Conservation (phyloP, 805 yeast genomes). For the Barnettozyma vustinii region DNA sequence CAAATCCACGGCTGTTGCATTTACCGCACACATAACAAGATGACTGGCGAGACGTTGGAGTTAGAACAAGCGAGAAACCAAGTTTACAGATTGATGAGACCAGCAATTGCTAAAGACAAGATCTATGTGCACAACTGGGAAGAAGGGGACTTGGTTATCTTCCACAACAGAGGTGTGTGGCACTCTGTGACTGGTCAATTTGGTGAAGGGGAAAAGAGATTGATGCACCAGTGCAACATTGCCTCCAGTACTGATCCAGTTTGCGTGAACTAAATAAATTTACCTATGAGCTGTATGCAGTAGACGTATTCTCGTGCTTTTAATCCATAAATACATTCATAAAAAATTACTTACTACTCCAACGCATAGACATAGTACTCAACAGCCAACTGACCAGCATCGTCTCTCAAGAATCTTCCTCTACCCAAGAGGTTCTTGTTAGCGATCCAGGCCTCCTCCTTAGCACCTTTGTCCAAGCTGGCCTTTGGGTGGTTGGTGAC, state of each 20-base stretch:
- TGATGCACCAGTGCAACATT: constrained; percentile 93
- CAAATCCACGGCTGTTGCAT: constrained; percentile 90
- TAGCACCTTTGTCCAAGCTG: constrained; percentile 36
- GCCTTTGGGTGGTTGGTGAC: constrained; percentile 44
- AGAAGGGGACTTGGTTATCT: constrained; percentile 79
- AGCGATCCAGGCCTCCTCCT: constrained; percentile 46
- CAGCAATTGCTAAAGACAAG: constrained; percentile 68
- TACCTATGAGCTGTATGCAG: background rate
- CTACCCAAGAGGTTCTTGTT: constrained; percentile 47
- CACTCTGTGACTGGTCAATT: constrained; percentile 91
- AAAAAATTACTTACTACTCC: constrained; percentile 10
- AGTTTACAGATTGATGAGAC: constrained; percentile 74
- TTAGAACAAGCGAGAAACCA: constrained; percentile 70
- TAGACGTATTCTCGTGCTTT: background rate
- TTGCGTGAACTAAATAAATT: constrained; percentile 29
- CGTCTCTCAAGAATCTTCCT: constrained; percentile 53
- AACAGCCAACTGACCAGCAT: constrained; percentile 40
- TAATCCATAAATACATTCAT: background rate
- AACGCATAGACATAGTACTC: constrained; percentile 44
- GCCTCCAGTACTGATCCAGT: constrained; percentile 75
- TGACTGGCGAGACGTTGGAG: constrained; percentile 54
- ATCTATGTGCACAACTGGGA: constrained; percentile 82
- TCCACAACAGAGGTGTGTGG: constrained; percentile 87
- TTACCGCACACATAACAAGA: constrained; percentile 48
- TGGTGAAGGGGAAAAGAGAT: constrained; percentile 67